Conservation (phyloP, 805 yeast genomes). For the Lipomyces sp. region DNA sequence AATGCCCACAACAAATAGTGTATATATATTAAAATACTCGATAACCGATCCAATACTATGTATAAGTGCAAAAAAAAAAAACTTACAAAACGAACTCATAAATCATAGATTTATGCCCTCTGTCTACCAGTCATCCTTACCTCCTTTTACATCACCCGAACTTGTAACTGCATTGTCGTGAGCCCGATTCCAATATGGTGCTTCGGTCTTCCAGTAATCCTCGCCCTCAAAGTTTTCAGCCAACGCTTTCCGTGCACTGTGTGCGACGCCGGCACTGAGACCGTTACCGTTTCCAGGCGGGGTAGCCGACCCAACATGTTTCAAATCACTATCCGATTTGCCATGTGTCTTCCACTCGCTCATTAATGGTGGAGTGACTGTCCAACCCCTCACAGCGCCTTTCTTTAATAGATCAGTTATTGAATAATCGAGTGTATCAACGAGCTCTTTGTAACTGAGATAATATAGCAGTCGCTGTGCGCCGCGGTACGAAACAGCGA, state of each 20-base stretch:
- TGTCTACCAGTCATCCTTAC: conserved; percentile 2
- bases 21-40: not conserved
- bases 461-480: conserved; percentile 26
- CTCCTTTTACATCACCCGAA: not conserved
- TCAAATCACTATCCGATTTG: conserved; percentile 18
- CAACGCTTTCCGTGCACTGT: conserved; percentile 18
- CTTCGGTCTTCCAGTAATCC: conserved; percentile 18
- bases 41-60: not conserved
- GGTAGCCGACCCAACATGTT: not conserved
- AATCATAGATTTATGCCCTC: not conserved
- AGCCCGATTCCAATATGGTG: conserved; percentile 9
- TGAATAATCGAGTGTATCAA: conserved; percentile 19
- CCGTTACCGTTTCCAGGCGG: conserved; percentile 14
- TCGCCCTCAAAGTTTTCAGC: conserved; percentile 7
- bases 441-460: conserved; percentile 21
- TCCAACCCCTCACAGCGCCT: conserved; percentile 20
- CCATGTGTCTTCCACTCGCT: conserved; percentile 25
- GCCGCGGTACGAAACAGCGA: conserved; percentile 27
- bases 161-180: not conserved
- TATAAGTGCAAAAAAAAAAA: not conserved
- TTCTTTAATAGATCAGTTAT: conserved; percentile 8
- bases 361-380: conserved; percentile 22
- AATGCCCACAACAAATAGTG: not conserved
- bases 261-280: conserved; percentile 9
- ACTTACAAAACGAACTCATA: not conserved